Base-by-base conservation (phyloP, 2,329 filamentous ascomycete genomes). In the Geosmithia flava region DNA sequence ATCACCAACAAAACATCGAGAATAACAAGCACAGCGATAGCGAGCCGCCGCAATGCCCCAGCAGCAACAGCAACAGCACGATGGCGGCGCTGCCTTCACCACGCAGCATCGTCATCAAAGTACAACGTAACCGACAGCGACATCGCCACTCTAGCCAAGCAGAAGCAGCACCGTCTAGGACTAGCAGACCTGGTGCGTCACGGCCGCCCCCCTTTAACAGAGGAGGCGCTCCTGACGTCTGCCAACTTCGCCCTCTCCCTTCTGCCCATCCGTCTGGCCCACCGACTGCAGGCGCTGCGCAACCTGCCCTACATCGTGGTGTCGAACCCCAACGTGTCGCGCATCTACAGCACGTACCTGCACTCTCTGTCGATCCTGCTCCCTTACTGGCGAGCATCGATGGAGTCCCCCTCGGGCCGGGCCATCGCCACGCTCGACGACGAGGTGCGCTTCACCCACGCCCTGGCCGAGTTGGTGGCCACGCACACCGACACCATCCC, bases 241-340 rank as follows among this genome's bases (percentile, higher is more conserved):
- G 93, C 93, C 53, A 95, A 96, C 69, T 97, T 97, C 69, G 95
- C 93, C 13, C 83, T 97, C 54, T 87, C 84, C 27, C 85, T 96
- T 47, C 81, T 97, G 10, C 93, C 93, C 15, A 86, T 93, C 46
- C 87, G 93, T 39, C 81, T 98, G 23, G 93, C 93, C 23, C 88
- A 94, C 62, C 87, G 93, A 49, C 95, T 98, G 54, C 87, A 95
- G 63, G 88, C 89, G 42, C 74, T 98, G 17, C 84, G 90, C 53
- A 95, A 95, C 62, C 79, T 98, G 8, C 93, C 93, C 0, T 98
- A 91, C 66, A 97, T 98, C 54, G 91, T 98, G 48, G 93, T 98
- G 23, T 90, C 91, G n/a, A 97, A 98, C 62, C 87, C 89, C 1
- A 88, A 96, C 62, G 89, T 98, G 56, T 86, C 84, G 23, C 83